A percentile compares a stretch with the other conserved stretches of the same genome.
Conservation (phyloP, 2,329 filamentous ascomycete genomes). For the Paecilomyces variotii region DNA sequence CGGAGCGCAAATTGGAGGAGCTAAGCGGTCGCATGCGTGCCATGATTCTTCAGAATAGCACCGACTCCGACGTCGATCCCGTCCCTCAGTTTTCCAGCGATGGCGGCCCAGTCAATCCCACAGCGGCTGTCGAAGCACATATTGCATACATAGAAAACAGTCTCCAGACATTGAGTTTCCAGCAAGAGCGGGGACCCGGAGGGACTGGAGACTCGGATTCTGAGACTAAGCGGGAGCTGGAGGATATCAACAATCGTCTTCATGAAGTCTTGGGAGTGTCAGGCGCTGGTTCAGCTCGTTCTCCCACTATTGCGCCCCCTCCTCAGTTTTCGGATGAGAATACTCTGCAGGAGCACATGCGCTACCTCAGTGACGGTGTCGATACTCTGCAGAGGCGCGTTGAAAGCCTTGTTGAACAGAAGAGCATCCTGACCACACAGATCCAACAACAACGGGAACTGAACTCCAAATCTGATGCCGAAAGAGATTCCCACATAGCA, state of each 20-base stretch:
- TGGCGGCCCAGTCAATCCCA: slow-evolving; percentile 18
- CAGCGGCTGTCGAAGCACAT: slow-evolving; percentile 43
- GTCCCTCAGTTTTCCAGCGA: slow-evolving; percentile 25
- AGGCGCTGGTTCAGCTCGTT: slow-evolving; percentile 32
- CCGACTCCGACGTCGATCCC: slow-evolving; percentile 27
- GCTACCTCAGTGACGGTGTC: slow-evolving; percentile 69
- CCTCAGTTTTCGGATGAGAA: slow-evolving; percentile 51
- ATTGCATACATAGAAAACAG: slow-evolving; percentile 64
- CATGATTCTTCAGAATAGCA: slow-evolving; percentile 48
- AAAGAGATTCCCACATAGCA: slow-evolving; percentile 42
- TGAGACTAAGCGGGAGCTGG: slow-evolving; percentile 49
- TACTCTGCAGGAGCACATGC: slow-evolving; percentile 57
- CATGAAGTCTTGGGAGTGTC: slow-evolving; percentile 46
- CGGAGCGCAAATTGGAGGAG: slow-evolving; percentile 58
- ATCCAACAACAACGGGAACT: slow-evolving; percentile 93
- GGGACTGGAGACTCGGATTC: slow-evolving; percentile 17
- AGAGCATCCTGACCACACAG: slow-evolving; percentile 78
- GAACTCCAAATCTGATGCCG: slow-evolving; percentile 72
- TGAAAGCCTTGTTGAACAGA: slow-evolving; percentile 76
- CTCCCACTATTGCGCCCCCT: slow-evolving; percentile 47
- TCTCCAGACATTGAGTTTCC: slow-evolving; percentile 52
- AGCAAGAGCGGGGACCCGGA: slow-evolving; percentile 15
- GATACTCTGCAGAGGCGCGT: slow-evolving; percentile 70
- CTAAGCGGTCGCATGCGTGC: slow-evolving; percentile 61
- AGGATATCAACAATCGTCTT: slow-evolving; percentile 57